Conservation (phyloP, 768 basidiomycete genomes). For the Hemileccinum rubropunctum region DNA sequence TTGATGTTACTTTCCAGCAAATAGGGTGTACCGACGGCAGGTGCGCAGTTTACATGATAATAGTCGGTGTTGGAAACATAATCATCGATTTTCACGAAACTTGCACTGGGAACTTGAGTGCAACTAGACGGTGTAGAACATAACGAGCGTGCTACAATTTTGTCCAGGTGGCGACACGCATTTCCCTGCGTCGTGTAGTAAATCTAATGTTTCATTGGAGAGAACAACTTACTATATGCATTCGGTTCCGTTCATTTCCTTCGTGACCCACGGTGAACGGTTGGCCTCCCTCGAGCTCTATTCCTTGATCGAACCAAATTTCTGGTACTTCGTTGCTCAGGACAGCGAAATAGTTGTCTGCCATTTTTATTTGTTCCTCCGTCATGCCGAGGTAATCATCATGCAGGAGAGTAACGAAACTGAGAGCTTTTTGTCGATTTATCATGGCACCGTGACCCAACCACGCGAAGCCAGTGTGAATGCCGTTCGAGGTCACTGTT, state of each 20-base stretch:
- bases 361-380: slow-evolving; percentile 56
- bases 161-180: slow-evolving; percentile 45
- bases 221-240: slow-evolving; percentile 50
- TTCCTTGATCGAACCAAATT: slow-evolving; percentile 63
- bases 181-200: slow-evolving; percentile 33
- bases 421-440: slow-evolving; percentile 37
- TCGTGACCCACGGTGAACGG: slow-evolving; percentile 61
- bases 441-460: slow-evolving; percentile 63
- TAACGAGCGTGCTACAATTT: slow-evolving; percentile 18
- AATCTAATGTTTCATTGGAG: background rate
- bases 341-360: slow-evolving; percentile 68
- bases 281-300: slow-evolving; percentile 55
- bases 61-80: background rate
- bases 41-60: slow-evolving; percentile 28
- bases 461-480: slow-evolving; percentile 64
- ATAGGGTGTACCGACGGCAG: slow-evolving; percentile 46
- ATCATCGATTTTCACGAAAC: slow-evolving; percentile 10
- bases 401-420: slow-evolving; percentile 49
- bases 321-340: slow-evolving; percentile 55
- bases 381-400: slow-evolving; percentile 38
- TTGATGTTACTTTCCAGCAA: slow-evolving; percentile 52
- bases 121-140: background rate
- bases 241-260: slow-evolving; percentile 55
- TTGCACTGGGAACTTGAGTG: background rate
- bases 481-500: slow-evolving; percentile 32